Evolutionary conservation across 2,329 filamentous ascomycete species (phyloP).

Genomic region (Ilyonectria sp.): DNA sequence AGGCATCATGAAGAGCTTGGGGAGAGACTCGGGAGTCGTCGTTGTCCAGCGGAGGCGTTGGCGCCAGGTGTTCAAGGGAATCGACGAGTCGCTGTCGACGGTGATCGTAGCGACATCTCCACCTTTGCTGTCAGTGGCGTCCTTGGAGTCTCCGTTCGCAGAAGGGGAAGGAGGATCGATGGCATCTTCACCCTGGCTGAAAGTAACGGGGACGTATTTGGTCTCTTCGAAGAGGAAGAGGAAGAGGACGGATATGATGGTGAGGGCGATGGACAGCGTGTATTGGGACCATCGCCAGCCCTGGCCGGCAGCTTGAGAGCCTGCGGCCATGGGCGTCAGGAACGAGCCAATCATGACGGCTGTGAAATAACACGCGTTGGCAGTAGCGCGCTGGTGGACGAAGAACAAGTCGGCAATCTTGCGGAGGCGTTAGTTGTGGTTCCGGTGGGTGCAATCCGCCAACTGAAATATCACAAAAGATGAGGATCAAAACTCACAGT

Average conservation of each 20-base stretch:
- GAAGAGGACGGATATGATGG: conserved; percentile 43
- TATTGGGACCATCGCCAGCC: conserved; percentile 49
- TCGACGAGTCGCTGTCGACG: neutral
- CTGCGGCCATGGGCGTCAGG: conserved; percentile 51
- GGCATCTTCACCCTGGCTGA: conserved; percentile 11
- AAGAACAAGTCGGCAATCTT: conserved; percentile 54
- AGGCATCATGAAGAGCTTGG: conserved; percentile 38
- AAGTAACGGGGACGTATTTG: conserved; percentile 45
- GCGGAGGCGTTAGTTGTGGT: neutral
- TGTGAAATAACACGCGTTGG: conserved; percentile 52
- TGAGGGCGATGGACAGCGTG: conserved; percentile 42
- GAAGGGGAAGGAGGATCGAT: neutral
- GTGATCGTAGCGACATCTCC: neutral
- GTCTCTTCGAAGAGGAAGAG: conserved; percentile 49
- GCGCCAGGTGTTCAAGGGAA: conserved; percentile 38
- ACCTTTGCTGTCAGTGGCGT: neutral
- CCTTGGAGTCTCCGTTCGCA: neutral
- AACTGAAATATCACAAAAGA: neutral
- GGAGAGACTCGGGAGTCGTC: conserved; percentile 36
- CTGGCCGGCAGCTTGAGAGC: conserved; percentile 36
- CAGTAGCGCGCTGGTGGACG: conserved; percentile 50
- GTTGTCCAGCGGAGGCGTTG: conserved; percentile 42
- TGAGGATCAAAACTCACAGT: conserved; percentile 43
- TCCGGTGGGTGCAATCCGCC: accelerated
- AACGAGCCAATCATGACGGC: conserved; percentile 51